These are phyloP conservation scores for Verticillium isaacii DNA, from an alignment of 2,329 filamentous ascomycete species.

Conservation along the genomic window DNA sequence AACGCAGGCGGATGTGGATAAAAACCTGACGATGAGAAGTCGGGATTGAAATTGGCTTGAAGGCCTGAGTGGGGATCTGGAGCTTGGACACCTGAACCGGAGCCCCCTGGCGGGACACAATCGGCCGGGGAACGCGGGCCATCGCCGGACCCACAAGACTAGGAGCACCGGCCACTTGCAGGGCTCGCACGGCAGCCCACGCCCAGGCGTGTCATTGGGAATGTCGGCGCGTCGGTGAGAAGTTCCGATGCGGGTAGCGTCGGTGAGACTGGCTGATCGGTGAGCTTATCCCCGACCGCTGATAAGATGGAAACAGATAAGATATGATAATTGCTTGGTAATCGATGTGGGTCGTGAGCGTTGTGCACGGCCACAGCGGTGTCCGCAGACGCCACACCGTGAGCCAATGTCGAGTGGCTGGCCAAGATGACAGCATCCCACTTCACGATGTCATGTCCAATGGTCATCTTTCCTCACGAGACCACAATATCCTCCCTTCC, in stretches of 20 bases:
- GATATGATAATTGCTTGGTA: no score
- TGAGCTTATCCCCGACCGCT: no score
- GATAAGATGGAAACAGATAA: no score
- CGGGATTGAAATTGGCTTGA: not conserved
- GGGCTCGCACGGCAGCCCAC: not conserved
- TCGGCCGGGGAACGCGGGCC: slow-evolving; percentile 1
- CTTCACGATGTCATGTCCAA: not conserved
- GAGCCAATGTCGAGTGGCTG: not conserved
- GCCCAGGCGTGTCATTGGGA: not conserved
- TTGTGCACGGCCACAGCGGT: not conserved
- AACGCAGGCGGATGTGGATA: not conserved
- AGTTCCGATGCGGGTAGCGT: not conserved
- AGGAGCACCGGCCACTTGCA: not conserved
- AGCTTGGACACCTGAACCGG: not conserved
- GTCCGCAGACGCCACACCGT: not conserved
- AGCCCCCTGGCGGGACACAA: not conserved
- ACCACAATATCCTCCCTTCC: not conserved
- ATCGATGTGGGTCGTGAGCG: no score
- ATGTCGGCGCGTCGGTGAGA: not conserved
- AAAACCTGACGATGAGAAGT: not conserved
- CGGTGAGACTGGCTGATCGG: not conserved
- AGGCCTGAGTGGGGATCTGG: not conserved
- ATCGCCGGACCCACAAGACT: not conserved
- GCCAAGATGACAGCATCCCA: slow-evolving; percentile 4
- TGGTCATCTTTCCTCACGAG: not conserved